Conservation (phyloP, 148 eudicot genomes). For the Amaranthus hypochondriacus region DNA sequence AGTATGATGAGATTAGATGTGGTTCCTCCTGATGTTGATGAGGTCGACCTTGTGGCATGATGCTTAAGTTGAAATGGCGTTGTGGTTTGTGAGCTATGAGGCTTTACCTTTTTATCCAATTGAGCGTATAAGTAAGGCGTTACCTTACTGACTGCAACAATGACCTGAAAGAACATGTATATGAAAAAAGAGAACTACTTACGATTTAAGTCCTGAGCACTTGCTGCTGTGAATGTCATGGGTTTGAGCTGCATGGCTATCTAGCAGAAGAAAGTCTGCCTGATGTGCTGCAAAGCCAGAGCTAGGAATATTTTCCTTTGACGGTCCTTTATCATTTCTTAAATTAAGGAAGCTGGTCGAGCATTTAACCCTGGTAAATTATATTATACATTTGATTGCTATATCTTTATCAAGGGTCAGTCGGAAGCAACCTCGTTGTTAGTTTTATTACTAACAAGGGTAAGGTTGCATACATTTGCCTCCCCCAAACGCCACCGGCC, state of each 20-base stretch:
- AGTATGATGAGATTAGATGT: constrained; percentile 73
- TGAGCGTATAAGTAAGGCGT: no score
- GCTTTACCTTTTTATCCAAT: no score
- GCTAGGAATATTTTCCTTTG: neutral
- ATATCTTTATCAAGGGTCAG: neutral
- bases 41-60: constrained; percentile 69
- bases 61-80: neutral
- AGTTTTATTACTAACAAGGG: no score
- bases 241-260: neutral
- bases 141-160: neutral
- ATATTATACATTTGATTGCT: neutral
- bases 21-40: constrained; percentile 63
- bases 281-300: neutral
- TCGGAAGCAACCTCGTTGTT: no score
- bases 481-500: no score
- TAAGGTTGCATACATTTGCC: neutral
- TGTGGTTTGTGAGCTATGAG: no score
- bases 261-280: neutral
- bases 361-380: neutral
- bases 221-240: neutral
- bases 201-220: neutral
- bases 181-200: neutral
- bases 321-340: neutral
- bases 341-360: neutral
- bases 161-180: neutral